Conservation (phyloP, 495 filamentous ascomycete species). For the Penicillium psychrofluorescens region DNA sequence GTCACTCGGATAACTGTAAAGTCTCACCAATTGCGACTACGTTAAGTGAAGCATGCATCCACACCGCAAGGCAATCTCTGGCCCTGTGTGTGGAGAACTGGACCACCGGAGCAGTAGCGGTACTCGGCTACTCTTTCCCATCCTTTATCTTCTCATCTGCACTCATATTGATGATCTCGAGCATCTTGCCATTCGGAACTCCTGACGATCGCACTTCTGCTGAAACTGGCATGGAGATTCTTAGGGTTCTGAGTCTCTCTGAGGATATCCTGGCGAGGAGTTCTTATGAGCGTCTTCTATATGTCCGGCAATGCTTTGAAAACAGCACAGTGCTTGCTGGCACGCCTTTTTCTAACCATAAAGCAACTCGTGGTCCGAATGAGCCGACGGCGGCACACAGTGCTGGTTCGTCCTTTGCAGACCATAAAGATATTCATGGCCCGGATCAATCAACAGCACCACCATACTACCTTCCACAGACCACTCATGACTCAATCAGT, state of each 20-base stretch:
- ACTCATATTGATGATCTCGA: slow-evolving; percentile 27
- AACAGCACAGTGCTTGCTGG: too few relatives aligned
- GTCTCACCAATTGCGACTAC: slow-evolving; percentile 21
- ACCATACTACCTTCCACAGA: too few relatives aligned
- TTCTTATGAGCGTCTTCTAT: slow-evolving; percentile 21
- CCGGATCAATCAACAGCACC: too few relatives aligned
- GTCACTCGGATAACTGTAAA: slow-evolving; percentile 8
- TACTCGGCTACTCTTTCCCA: slow-evolving; percentile 30
- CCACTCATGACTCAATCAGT: too few relatives aligned
- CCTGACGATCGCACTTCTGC: slow-evolving; percentile 19
- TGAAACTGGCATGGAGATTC: slow-evolving; percentile 25
- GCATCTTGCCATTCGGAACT: slow-evolving; percentile 19
- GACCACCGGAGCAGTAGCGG: slow-evolving; percentile 28
- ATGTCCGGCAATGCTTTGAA: slow-evolving; percentile 18
- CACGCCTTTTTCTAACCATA: too few relatives aligned
- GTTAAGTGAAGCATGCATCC: slow-evolving; percentile 31
- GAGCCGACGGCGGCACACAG: too few relatives aligned
- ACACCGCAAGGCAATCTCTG: slow-evolving; percentile 28
- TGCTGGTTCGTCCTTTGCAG: too few relatives aligned
- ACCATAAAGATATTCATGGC: too few relatives aligned
- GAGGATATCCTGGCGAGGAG: slow-evolving; percentile 25
- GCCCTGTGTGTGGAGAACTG: slow-evolving; percentile 29
- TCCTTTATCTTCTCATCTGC: slow-evolving; percentile 32
- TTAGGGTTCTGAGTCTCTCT: slow-evolving; percentile 23
- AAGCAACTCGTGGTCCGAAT: too few relatives aligned